Percentiles rank a stretch among this genome's conserved stretches.
Evolutionary conservation across 169 alveolate species (phyloP).

Genomic region (Eimeria acervulina): DNA sequence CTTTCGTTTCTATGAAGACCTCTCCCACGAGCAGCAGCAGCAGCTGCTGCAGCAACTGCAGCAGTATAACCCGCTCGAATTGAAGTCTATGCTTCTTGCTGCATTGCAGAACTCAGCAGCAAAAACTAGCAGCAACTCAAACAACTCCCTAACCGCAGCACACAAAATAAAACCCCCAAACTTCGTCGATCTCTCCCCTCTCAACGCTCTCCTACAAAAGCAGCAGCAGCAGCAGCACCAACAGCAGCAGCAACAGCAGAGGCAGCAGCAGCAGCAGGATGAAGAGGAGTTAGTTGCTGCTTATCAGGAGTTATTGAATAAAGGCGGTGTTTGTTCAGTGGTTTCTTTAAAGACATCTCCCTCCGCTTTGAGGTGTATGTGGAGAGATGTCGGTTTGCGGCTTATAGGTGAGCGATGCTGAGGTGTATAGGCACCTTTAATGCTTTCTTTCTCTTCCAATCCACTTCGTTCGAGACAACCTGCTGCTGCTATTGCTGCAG

Average conservation of each 20-base stretch:
- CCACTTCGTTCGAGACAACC: background rate
- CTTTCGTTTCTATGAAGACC: conserved; percentile 16
- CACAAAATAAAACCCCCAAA: background rate
- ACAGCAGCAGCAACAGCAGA: conserved; percentile 1
- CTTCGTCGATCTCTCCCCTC: background rate
- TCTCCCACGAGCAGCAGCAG: background rate
- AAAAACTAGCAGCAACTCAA: background rate
- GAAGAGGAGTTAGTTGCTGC: background rate
- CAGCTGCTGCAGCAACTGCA: background rate
- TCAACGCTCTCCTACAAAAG: background rate
- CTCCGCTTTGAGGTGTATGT: background rate
- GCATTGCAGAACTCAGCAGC: background rate
- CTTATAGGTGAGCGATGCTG: conserved; percentile 8
- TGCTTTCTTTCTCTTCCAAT: too few species aligned
- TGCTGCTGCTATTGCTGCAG: background rate
- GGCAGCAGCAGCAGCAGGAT: background rate
- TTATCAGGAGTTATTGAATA: background rate
- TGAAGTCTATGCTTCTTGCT: background rate
- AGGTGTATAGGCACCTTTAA: too few species aligned
- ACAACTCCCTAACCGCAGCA: too few species aligned
- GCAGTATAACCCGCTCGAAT: background rate
- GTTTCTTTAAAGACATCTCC: background rate
- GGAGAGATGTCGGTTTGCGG: background rate
- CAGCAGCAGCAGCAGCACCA: background rate
- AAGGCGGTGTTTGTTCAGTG: background rate